Evolutionary conservation across 1,139 yeast genomes (phyloP).

Genomic region (Meyerozyma athensensis): DNA sequence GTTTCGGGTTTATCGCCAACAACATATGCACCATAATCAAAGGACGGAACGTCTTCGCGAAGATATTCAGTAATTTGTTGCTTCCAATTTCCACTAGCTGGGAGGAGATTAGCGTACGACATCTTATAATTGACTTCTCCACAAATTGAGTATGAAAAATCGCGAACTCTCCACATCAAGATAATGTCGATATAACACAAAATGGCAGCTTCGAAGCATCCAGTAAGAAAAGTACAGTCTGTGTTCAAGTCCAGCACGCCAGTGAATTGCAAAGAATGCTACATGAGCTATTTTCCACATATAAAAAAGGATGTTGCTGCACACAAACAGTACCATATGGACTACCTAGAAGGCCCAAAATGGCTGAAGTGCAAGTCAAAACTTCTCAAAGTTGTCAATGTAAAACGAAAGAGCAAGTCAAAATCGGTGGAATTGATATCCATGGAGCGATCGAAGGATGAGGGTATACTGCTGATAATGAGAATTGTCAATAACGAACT

Average conservation of each 20-base stretch:
- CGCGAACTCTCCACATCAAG: not conserved
- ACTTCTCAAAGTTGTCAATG: not conserved
- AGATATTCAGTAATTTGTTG: conserved; percentile 70
- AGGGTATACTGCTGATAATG: conserved; percentile 18
- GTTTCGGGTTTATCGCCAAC: conserved; percentile 74
- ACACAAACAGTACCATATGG: conserved; percentile 47
- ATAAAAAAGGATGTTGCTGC: conserved; percentile 39
- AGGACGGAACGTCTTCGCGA: conserved; percentile 86
- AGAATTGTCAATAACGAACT: conserved; percentile 54
- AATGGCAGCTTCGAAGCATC: not conserved
- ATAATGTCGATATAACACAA: not conserved
- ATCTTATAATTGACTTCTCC: not conserved
- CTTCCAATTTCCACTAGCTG: conserved; percentile 76
- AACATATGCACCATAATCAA: conserved; percentile 91
- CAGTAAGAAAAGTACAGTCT: not conserved
- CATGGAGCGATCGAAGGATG: conserved; percentile 2
- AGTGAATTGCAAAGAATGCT: conserved; percentile 50
- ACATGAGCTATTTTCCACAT: conserved; percentile 52
- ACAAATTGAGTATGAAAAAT: not conserved
- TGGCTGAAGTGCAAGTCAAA: conserved; percentile 23
- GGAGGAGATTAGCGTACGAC: conserved; percentile 56
- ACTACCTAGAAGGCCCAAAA: conserved; percentile 42
- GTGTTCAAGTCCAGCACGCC: conserved; percentile 4
- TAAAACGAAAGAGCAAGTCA: not conserved
- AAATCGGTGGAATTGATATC: not conserved